Percentiles rank a stretch among this genome's conserved stretches.
Conservation (phyloP, 345 rosid species). For the Toxicodendron radicans region DNA sequence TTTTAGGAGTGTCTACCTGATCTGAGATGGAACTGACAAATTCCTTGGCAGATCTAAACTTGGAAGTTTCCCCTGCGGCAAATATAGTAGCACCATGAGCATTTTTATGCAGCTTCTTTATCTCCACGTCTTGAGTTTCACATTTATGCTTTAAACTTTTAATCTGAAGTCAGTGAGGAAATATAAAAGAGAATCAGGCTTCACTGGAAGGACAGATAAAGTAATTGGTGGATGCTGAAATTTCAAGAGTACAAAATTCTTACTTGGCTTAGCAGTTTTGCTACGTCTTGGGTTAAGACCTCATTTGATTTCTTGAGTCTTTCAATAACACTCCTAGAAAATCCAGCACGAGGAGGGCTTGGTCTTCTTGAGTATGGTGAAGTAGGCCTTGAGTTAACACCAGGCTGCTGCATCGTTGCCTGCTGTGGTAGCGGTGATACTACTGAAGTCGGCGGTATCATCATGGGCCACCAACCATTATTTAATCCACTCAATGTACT, state of each 20-base stretch:
- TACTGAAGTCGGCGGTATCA: conserved; percentile 18
- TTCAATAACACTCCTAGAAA: conserved; percentile 72
- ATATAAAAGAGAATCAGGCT: conserved; percentile 14
- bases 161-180: conserved; percentile 42
- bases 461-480: conserved; percentile 54
- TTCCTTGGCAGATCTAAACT: conserved; percentile 53
- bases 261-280: conserved; percentile 77
- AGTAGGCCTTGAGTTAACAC: conserved; percentile 49
- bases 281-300: conserved; percentile 69
- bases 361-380: conserved; percentile 67
- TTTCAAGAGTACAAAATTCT: conserved; percentile 15
- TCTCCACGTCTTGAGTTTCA: conserved; percentile 65
- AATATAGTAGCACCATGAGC: conserved; percentile 49
- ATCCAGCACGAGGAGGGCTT: conserved; percentile 73
- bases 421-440: conserved; percentile 18
- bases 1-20: conserved; percentile 47
- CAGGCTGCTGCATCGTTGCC: conserved; percentile 38
- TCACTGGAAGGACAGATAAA: neutral
- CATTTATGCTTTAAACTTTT: conserved; percentile 60
- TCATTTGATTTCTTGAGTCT: conserved; percentile 88
- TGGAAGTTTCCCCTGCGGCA: conserved; percentile 57
- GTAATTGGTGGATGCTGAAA: conserved; percentile 4
- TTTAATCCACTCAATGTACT: conserved; percentile 72
- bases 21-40: conserved; percentile 51
- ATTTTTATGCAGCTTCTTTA: conserved; percentile 45